A percentile compares a stretch with the other conserved stretches of the same genome.
Evolutionary conservation across 352 stramenopile genomes (phyloP).

Genomic region (Phytophthora fragariae): DNA sequence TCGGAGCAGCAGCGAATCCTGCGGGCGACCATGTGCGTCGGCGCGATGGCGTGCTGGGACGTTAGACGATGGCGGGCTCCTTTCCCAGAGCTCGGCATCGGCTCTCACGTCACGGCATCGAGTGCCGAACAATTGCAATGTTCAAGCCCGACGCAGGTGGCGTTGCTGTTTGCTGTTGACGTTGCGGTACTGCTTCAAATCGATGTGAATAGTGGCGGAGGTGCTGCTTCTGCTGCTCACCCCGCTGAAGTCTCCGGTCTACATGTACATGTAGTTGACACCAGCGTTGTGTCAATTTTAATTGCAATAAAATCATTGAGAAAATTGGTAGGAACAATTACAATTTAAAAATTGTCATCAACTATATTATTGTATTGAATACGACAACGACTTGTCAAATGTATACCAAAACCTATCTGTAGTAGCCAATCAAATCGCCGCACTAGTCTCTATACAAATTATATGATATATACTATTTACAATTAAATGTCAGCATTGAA

Average conservation of each 20-base stretch:
- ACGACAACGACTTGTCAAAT: too few species aligned
- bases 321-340: too few species aligned
- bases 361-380: too few species aligned
- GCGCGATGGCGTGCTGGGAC: conserved; percentile 25
- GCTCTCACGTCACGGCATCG: conserved; percentile 6
- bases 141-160: not conserved
- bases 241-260: not conserved
- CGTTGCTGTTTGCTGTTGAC: not conserved
- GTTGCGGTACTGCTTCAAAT: not conserved
- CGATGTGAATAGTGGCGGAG: not conserved
- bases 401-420: too few species aligned
- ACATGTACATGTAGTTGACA: not conserved
- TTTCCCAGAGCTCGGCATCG: conserved; percentile 19
- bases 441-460: too few species aligned
- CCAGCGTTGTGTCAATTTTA: too few species aligned
- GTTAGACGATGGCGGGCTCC: conserved; percentile 37
- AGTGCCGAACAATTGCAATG: conserved; percentile 3
- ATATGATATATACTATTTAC: too few species aligned
- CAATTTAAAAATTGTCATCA: too few species aligned
- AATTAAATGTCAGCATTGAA: too few species aligned
- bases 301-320: too few species aligned
- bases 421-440: too few species aligned
- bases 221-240: not conserved
- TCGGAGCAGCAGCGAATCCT: conserved; percentile 1
- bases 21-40: conserved; percentile 22